Conservation (phyloP, 73 alveolate species). For the Tetrahymena malaccensis region DNA sequence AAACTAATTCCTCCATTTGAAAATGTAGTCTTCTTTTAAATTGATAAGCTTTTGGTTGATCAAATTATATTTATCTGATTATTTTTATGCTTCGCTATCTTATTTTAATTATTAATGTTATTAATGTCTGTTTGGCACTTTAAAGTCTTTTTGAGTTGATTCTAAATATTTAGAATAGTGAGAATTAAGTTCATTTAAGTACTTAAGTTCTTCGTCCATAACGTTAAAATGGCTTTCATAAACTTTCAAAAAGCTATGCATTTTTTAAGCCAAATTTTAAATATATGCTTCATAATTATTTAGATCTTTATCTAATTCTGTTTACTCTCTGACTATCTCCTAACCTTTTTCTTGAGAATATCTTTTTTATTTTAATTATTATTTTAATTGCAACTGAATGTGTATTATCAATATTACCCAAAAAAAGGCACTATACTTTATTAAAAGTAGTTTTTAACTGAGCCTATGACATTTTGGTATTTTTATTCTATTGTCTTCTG, state of each 20-base stretch:
- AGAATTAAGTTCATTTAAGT: background rate
- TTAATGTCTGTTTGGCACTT: background rate
- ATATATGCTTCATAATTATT: slow-evolving; percentile 3
- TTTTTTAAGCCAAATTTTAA: background rate
- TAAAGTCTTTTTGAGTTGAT: background rate
- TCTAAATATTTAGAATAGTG: background rate
- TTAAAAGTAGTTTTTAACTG: slow-evolving; percentile 7
- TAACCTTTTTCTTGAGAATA: background rate
- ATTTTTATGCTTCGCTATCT: background rate
- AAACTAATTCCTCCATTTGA: background rate
- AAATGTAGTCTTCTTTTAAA: background rate
- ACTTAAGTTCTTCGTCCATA: background rate
- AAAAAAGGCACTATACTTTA: background rate
- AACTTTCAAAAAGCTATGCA: background rate
- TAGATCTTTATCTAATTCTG: slow-evolving; percentile 16
- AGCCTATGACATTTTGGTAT: slow-evolving; percentile 5
- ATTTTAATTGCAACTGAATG: background rate
- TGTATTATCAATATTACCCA: background rate
- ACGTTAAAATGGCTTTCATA: background rate
- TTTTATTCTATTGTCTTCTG: slow-evolving; percentile 38
- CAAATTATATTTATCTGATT: background rate
- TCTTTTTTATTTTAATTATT: background rate
- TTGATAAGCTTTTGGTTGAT: background rate
- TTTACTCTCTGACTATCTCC: slow-evolving; percentile 18
- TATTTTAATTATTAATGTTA: background rate